A percentile compares a stretch with the other conserved stretches of the same genome.
phyloP scores from a whole-genome alignment of 1,284 basidiomycete species.

The Ustilago shanxiensis region DNA sequence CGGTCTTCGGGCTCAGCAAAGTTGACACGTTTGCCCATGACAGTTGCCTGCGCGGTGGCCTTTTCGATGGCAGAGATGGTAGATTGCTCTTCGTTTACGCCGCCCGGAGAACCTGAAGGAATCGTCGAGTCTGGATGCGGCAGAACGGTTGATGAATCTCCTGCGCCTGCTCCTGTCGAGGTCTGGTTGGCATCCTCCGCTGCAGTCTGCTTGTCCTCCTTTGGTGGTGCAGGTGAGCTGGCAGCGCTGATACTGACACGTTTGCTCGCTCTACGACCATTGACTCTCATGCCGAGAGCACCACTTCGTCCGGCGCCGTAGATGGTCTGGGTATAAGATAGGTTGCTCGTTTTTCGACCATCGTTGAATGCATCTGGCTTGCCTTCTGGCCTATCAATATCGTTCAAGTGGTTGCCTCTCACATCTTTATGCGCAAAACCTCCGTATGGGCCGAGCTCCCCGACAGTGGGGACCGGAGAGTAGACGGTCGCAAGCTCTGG shows the following conservation, averaged over 20 bases:
- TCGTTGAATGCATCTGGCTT: neutral
- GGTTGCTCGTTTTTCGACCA: slow-evolving; percentile 14
- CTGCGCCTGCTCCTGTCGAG: neutral
- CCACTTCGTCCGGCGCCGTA: slow-evolving; percentile 58
- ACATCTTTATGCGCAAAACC: slow-evolving; percentile 9
- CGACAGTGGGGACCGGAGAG: slow-evolving; percentile 46
- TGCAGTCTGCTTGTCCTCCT: neutral
- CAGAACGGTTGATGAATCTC: neutral
- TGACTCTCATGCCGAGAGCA: slow-evolving; percentile 60
- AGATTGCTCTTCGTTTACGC: neutral
- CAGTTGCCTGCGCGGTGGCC: slow-evolving; percentile 1
- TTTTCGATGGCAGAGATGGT: neutral
- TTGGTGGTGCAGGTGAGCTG: slow-evolving; percentile 14
- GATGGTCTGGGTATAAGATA: slow-evolving; percentile 61
- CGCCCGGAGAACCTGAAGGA: slow-evolving; percentile 6
- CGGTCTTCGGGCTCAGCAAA: slow-evolving; percentile 16
- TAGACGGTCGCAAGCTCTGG: slow-evolving; percentile 57
- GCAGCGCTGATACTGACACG: slow-evolving; percentile 38
- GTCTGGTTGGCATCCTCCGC: neutral
- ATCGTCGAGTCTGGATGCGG: slow-evolving; percentile 1
- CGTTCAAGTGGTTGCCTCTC: neutral
- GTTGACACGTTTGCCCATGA: slow-evolving; percentile 41
- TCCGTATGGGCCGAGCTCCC: slow-evolving; percentile 25
- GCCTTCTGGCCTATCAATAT: neutral
- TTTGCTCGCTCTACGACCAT: slow-evolving; percentile 48